These are phyloP conservation scores for Colletotrichum falcatum DNA, from an alignment of 2,329 filamentous ascomycete genomes.

Conservation along the genomic window DNA sequence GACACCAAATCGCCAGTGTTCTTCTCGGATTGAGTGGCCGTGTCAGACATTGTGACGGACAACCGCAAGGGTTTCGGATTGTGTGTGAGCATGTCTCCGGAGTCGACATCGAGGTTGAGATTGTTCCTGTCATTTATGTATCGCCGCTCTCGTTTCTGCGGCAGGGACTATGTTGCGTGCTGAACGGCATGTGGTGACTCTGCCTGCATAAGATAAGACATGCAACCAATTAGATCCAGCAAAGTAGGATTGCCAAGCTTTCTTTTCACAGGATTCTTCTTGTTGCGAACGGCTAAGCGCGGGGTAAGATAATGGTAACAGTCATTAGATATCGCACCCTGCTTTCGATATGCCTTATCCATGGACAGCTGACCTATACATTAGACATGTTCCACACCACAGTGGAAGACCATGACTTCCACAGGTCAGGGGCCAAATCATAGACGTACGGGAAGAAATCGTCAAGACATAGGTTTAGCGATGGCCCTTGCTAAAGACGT, in stretches of 20 bases:
- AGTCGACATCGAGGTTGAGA: neutral
- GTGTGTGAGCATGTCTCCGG: too few relatives aligned
- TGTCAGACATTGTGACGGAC: conserved; percentile 8
- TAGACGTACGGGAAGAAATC: neutral
- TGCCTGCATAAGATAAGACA: neutral
- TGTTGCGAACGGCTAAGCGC: neutral
- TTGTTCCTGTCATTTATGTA: neutral
- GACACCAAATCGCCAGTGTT: neutral
- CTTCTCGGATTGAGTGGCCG: conserved; percentile 13
- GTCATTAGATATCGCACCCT: neutral
- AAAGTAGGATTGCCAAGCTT: neutral
- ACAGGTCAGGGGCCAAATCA: too few relatives aligned
- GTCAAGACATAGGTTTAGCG: neutral
- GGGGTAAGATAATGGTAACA: accelerated
- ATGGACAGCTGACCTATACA: too few relatives aligned
- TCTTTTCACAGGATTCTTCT: neutral
- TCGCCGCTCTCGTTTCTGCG: neutral
- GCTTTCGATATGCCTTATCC: neutral
- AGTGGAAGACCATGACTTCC: neutral
- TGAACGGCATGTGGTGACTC: neutral
- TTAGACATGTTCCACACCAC: neutral
- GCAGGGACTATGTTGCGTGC: neutral
- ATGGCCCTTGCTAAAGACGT: neutral
- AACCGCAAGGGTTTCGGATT: neutral
- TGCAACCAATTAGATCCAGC: neutral